These are phyloP conservation scores for Insectozyma bohioensis DNA, from an alignment of 1,139 yeast genomes.

Conservation along the genomic window DNA sequence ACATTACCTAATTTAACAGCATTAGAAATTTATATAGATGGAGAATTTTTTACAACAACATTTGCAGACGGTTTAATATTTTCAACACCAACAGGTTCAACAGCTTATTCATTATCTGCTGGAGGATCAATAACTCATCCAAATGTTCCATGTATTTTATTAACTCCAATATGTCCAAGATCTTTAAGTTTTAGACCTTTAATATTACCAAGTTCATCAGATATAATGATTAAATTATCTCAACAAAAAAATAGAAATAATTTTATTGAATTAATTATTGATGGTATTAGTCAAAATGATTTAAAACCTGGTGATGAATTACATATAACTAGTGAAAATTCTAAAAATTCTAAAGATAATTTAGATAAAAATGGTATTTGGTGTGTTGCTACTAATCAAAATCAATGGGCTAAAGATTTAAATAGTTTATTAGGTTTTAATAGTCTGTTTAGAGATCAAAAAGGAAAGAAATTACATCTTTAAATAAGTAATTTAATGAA, in stretches of 20 bases:
- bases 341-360: conserved; percentile 17
- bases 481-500: no score
- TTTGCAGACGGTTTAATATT: conserved; percentile 88
- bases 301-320: conserved; percentile 77
- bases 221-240: conserved; percentile 66
- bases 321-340: conserved; percentile 47
- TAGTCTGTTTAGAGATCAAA: conserved; percentile 56
- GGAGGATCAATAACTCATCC: conserved; percentile 96
- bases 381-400: conserved; percentile 79
- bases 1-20: conserved; percentile 83
- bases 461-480: conserved; percentile 13
- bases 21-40: conserved; percentile 78
- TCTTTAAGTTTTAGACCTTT: conserved; percentile 86
- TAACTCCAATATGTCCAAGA: conserved; percentile 90
- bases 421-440: conserved; percentile 88
- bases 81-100: conserved; percentile 92
- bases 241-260: conserved; percentile 42
- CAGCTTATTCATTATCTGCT: conserved; percentile 85
- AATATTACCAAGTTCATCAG: conserved; percentile 71
- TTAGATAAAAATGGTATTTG: conserved; percentile 72
- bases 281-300: conserved; percentile 74
- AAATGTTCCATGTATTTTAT: conserved; percentile 72
- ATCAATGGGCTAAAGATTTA: conserved; percentile 90
- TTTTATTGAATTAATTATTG: conserved; percentile 63
- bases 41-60: conserved; percentile 80